Evolutionary conservation across 768 basidiomycete genomes (phyloP).

Genomic region (Mycena vitilis): DNA sequence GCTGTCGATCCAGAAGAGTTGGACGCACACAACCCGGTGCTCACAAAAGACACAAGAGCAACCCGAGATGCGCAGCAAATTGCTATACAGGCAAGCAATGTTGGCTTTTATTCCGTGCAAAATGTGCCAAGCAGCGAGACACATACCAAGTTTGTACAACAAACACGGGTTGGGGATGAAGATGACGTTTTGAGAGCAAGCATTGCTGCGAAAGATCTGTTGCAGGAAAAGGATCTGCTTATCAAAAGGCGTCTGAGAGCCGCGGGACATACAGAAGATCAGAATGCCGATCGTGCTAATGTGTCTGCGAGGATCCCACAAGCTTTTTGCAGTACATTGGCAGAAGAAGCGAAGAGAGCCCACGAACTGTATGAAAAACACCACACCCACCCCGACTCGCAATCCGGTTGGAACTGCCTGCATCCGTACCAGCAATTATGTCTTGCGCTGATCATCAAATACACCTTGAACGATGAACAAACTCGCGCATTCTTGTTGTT

Average conservation of each 20-base stretch:
- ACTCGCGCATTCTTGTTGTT: slow-evolving; percentile 11
- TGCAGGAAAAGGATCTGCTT: background rate
- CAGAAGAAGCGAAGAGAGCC: background rate
- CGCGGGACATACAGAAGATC: background rate
- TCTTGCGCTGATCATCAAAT: background rate
- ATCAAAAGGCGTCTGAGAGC: background rate
- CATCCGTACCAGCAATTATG: too few relatives aligned
- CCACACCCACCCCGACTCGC: background rate
- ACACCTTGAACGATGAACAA: slow-evolving; percentile 10
- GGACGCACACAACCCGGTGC: too few relatives aligned
- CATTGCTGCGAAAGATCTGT: background rate
- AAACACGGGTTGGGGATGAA: slow-evolving; percentile 1
- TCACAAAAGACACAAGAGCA: background rate
- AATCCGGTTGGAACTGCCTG: background rate
- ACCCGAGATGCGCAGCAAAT: slow-evolving; percentile 3
- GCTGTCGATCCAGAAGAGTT: too few relatives aligned
- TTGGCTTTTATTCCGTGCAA: background rate
- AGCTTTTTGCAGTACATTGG: background rate
- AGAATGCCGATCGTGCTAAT: background rate
- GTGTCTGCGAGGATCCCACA: background rate
- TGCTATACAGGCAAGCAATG: background rate
- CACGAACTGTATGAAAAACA: background rate
- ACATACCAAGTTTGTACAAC: background rate
- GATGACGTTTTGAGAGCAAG: background rate
- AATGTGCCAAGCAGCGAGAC: too few relatives aligned